Evolutionary conservation across 1,284 basidiomycete genomes (phyloP).

Genomic region (Microbotryum lychnidis-dioicae): DNA sequence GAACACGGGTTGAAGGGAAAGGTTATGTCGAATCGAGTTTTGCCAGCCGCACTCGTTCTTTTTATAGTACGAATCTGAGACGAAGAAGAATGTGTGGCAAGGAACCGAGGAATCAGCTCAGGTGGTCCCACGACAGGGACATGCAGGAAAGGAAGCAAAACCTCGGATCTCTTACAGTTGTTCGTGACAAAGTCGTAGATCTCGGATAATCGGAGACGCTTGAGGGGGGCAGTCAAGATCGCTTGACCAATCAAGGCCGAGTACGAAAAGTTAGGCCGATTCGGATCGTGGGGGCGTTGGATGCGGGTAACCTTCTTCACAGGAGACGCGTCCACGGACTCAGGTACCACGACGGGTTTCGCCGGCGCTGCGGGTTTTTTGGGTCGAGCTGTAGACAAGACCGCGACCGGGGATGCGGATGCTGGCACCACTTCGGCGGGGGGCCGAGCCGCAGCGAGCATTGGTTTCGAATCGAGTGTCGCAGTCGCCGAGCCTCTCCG

Average conservation of each 20-base stretch:
- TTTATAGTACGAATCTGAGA: slow-evolving; percentile 13
- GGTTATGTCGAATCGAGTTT: slow-evolving; percentile 79
- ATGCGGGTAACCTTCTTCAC: not conserved
- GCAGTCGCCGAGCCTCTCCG: not conserved
- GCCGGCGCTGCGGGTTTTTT: not conserved
- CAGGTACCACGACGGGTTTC: not conserved
- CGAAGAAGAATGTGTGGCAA: not conserved
- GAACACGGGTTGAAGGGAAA: slow-evolving; percentile 38
- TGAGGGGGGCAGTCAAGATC: slow-evolving; percentile 70
- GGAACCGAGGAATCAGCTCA: not conserved
- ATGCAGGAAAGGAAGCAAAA: not conserved
- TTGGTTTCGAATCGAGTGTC: not conserved
- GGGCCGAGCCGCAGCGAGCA: not conserved
- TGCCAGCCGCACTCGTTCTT: slow-evolving; percentile 78
- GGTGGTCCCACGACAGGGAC: not conserved
- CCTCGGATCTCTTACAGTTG: slow-evolving; percentile 4
- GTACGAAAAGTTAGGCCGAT: slow-evolving; percentile 54
- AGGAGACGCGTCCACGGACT: not conserved
- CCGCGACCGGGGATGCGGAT: not conserved
- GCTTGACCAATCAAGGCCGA: slow-evolving; percentile 93
- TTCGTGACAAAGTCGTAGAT: slow-evolving; percentile 93
- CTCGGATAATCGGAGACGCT: slow-evolving; percentile 81
- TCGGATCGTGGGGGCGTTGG: slow-evolving; percentile 11
- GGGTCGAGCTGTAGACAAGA: not conserved
- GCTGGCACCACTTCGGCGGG: not conserved